phyloP scores from a whole-genome alignment of 768 basidiomycete genomes.

The Clathrus columnatus region DNA sequence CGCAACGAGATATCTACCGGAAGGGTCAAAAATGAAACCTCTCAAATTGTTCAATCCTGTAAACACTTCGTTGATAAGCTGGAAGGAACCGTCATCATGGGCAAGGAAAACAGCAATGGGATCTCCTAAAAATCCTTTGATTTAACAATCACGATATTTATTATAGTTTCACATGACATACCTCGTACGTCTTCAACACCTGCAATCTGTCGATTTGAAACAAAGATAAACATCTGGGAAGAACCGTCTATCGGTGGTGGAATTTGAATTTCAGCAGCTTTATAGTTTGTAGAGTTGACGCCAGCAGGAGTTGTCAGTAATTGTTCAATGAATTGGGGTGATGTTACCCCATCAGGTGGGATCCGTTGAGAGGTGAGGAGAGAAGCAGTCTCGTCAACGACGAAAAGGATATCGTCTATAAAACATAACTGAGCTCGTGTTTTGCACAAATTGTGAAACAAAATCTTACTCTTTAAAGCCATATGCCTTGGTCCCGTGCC shows the following conservation, averaged over 20 bases:
- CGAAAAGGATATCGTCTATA: constrained; percentile 41
- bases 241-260: constrained; percentile 38
- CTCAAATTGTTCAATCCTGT: constrained; percentile 56
- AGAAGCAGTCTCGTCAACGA: constrained; percentile 47
- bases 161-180: background rate
- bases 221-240: constrained; percentile 50
- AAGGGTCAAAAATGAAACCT: constrained; percentile 51
- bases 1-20: constrained; percentile 47
- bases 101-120: constrained; percentile 52
- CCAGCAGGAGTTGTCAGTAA: constrained; percentile 25
- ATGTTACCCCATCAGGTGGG: constrained; percentile 38
- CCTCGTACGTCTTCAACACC: constrained; percentile 39
- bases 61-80: constrained; percentile 45
- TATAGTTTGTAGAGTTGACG: constrained; percentile 27
- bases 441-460: background rate
- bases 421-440: background rate
- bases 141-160: background rate
- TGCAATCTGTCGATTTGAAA: constrained; percentile 57
- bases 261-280: constrained; percentile 57
- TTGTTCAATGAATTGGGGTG: constrained; percentile 44
- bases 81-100: constrained; percentile 26
- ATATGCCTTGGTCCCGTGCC: constrained; percentile 61
- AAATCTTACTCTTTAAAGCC: constrained; percentile 25
- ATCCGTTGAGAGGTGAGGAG: constrained; percentile 52
- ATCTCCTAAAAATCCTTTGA: constrained; percentile 24